Evolutionary conservation across 2,329 filamentous ascomycete species (phyloP), one percentile per base, ranked within the genome.

Genomic region (Raffaelea albimanens): DNA sequence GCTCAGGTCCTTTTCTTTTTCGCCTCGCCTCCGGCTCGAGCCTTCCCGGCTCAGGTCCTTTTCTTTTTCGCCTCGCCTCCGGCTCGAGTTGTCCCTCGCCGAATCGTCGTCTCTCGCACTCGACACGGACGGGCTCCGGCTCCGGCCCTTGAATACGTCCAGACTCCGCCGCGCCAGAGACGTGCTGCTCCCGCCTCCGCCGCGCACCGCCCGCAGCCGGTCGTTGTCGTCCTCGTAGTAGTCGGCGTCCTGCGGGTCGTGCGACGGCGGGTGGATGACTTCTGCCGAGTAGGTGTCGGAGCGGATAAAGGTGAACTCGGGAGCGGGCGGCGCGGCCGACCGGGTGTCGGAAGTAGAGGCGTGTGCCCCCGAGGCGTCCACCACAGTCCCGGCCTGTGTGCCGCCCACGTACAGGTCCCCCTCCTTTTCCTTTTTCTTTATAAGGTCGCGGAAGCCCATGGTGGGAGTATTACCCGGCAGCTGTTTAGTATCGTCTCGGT

Each of bases 281-380:
- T 96, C 88, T 61, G 89, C 78, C 2, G 83, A 81, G 54, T 81
- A 68, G 1, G 90, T 95, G 60, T 95, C 91, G 54, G 87, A 84
- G 52, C 89, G 83, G 59, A 93, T 75, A 67, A 96, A 88, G 53
- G 76, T 87, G 68, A 96, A 88, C 56, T 86, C 81, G 49, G 84
- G 82, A 2, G 71, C n/a, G 62, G 45, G 61, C 60, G 38, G 69
- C 61, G 47, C 57, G 62, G 52, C 64, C 57, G 51, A 67, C 62
- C 51, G 60, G n/a, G n/a, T n/a, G n/a, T n/a, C n/a, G n/a, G n/a
- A n/a, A n/a, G n/a, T 56, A n/a, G 61, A 3, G 19, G 48, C 31
- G 46, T 44, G 5, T 41, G 48, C 14, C 40, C 19, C 16, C 41
- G 19, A 29, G 21, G 40, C 16, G 45, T 44, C 19, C 44, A 42